These are phyloP conservation scores for Alternaria infectoria DNA, from an alignment of 2,329 filamentous ascomycete genomes.

Conservation along the genomic window DNA sequence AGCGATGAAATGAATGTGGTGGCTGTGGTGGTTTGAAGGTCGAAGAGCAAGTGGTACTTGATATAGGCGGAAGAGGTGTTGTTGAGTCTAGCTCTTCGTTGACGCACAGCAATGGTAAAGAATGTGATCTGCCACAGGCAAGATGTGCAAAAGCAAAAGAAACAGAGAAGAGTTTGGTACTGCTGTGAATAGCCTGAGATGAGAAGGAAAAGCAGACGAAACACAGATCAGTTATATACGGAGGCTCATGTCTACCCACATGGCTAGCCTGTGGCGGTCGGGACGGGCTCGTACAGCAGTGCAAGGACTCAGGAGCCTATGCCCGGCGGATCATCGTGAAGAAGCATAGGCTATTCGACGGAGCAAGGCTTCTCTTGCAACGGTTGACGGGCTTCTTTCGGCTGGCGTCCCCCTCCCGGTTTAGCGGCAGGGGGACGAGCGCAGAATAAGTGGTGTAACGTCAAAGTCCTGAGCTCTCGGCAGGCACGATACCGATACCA, in stretches of 20 bases:
- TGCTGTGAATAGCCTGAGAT: conserved; percentile 32
- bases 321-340: conserved; percentile 35
- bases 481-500: conserved; percentile 33
- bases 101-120: conserved; percentile 30
- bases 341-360: conserved; percentile 36
- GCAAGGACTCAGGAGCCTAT: conserved; percentile 25
- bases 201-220: conserved; percentile 28
- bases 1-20: conserved; percentile 36
- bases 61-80: conserved; percentile 3
- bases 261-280: conserved; percentile 25
- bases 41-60: conserved; percentile 7
- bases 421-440: conserved; percentile 28
- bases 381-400: conserved; percentile 24
- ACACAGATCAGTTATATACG: conserved; percentile 30
- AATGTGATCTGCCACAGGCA: conserved; percentile 48
- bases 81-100: conserved; percentile 33
- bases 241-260: conserved; percentile 16
- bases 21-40: conserved; percentile 15
- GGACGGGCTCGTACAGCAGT: conserved; percentile 20
- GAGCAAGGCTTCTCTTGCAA: conserved; percentile 30
- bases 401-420: conserved; percentile 28
- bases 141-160: conserved; percentile 28
- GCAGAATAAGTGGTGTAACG: conserved; percentile 30
- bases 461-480: conserved; percentile 22
- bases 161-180: conserved; percentile 28